Base-by-base conservation (phyloP, 352 stramenopile genomes). In the Pythium vanterpoolii region DNA sequence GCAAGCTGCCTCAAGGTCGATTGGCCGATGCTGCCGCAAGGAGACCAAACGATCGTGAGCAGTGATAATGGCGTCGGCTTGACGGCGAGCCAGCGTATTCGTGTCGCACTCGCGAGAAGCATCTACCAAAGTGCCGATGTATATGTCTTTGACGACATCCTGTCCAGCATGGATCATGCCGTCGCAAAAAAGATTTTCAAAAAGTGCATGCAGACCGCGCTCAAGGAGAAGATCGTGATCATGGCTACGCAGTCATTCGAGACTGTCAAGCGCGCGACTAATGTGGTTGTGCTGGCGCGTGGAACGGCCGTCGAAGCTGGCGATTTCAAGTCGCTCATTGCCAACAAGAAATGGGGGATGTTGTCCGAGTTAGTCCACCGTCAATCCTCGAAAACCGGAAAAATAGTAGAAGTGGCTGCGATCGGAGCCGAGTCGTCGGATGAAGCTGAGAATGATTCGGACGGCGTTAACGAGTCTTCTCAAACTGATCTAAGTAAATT, bases 1-100 rank as follows among this genome's bases (percentile, higher is more conserved):
- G 74, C 77, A 11, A 85, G 80, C 34, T 81, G 62, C 0, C 66
- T 88, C 40, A 66, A 83, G 49, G 79, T 77, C 31, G 79, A 90
- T 57, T 54, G 90, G 19, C 45, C 47, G 30, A 62, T 76, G n/a
- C 63, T 90, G 0, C 74, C 79, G 23, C 81, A 56, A 33, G 93
- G 96, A 10, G 96, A 99, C 66, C 54, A 74, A 62, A 99, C 96
- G 0, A 90, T 98, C 63, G 98, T 99, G 48, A 95, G 96, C 69
- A 97, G 97, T 51, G 54, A 53, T 2, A 93, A 96, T 1, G 91
- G 96, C 0, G 90, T 99, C 24, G 99, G 96, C 36, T 71, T 99
- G 6, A 96, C 73, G 36, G 94, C 93, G 8, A 96, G 96, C 5
- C 96, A 99, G 67, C 96, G 97, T 42, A 87, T 86, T 31, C 77